Percentiles rank a stretch among this genome's conserved stretches.
Conservation (phyloP, 768 basidiomycete species). For the Exidia glandulosa region DNA sequence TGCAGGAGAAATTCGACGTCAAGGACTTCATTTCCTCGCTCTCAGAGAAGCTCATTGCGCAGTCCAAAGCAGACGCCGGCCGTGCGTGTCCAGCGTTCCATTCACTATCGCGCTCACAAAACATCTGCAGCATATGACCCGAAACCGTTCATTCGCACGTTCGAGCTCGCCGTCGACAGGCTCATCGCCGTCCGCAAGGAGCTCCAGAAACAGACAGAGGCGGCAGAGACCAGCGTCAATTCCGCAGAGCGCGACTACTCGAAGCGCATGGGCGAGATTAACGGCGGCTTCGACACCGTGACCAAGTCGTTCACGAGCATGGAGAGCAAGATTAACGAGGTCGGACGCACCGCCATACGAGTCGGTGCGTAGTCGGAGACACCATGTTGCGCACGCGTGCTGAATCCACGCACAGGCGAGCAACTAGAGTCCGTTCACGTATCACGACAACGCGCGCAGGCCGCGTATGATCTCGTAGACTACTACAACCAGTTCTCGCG, state of each 20-base stretch:
- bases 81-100: constrained; percentile 37
- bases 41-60: constrained; percentile 78
- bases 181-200: constrained; percentile 81
- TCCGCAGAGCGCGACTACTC: constrained; percentile 89
- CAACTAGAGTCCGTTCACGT: constrained; percentile 91
- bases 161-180: constrained; percentile 83
- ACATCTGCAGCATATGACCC: constrained; percentile 72
- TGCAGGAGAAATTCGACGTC: constrained; percentile 80
- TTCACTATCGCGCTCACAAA: not conserved
- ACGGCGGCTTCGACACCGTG: constrained; percentile 90
- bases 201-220: constrained; percentile 81
- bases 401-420: constrained; percentile 47
- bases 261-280: constrained; percentile 86
- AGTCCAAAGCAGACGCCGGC: constrained; percentile 74
- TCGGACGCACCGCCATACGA: constrained; percentile 86
- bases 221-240: constrained; percentile 84
- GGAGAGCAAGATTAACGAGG: constrained; percentile 85
- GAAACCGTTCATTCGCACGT: constrained; percentile 83
- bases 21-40: constrained; percentile 79
- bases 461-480: constrained; percentile 86
- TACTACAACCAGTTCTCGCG: constrained; percentile 88
- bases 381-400: not conserved
- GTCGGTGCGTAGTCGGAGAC: constrained; percentile 49
- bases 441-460: constrained; percentile 84
- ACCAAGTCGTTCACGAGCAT: constrained; percentile 80